Percentiles rank a stretch among this genome's conserved stretches.
phyloP scores from a whole-genome alignment of 1,284 basidiomycete genomes.

The Trichosporon sp. region DNA sequence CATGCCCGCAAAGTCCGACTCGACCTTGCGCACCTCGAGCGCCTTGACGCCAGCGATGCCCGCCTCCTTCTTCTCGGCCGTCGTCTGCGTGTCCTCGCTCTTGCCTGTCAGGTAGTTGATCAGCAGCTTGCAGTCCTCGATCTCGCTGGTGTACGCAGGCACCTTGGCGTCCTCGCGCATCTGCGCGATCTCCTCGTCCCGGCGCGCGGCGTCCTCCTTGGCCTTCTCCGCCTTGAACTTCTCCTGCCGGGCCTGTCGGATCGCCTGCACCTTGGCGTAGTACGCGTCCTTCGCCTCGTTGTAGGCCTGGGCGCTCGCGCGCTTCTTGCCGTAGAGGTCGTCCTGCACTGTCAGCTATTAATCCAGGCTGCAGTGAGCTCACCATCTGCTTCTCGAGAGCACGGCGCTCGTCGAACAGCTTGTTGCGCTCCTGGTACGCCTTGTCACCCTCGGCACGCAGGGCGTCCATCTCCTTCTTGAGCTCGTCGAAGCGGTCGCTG shows the following conservation, averaged over 20 bases:
- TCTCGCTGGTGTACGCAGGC: slow-evolving; percentile 88
- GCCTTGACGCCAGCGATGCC: slow-evolving; percentile 69
- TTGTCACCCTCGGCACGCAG: slow-evolving; percentile 84
- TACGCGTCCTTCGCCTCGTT: slow-evolving; percentile 76
- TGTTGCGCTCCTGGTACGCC: slow-evolving; percentile 71
- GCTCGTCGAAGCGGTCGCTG: slow-evolving; percentile 73
- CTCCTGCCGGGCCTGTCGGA: slow-evolving; percentile 74
- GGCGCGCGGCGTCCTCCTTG: slow-evolving; percentile 76
- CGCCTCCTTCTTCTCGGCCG: slow-evolving; percentile 24
- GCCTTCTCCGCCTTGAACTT: slow-evolving; percentile 72
- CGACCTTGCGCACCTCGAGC: slow-evolving; percentile 80
- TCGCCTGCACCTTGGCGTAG: slow-evolving; percentile 72
- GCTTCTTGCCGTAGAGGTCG: slow-evolving; percentile 70
- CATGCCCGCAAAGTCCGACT: slow-evolving; percentile 64
- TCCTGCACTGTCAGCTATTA: slow-evolving; percentile 50
- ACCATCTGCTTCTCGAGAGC: slow-evolving; percentile 62
- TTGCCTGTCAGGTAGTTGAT: slow-evolving; percentile 85
- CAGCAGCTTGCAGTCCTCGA: slow-evolving; percentile 75
- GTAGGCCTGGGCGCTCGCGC: slow-evolving; percentile 65
- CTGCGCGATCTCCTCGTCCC: slow-evolving; percentile 71
- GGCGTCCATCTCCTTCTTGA: slow-evolving; percentile 80
- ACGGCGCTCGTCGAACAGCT: slow-evolving; percentile 85
- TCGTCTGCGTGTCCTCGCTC: slow-evolving; percentile 43
- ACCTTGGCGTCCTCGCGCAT: slow-evolving; percentile 84
- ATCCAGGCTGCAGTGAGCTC: slow-evolving; percentile 12